These are phyloP conservation scores for Lecanicillium sp. DNA, from an alignment of 2,329 filamentous ascomycete species.

Conservation along the genomic window DNA sequence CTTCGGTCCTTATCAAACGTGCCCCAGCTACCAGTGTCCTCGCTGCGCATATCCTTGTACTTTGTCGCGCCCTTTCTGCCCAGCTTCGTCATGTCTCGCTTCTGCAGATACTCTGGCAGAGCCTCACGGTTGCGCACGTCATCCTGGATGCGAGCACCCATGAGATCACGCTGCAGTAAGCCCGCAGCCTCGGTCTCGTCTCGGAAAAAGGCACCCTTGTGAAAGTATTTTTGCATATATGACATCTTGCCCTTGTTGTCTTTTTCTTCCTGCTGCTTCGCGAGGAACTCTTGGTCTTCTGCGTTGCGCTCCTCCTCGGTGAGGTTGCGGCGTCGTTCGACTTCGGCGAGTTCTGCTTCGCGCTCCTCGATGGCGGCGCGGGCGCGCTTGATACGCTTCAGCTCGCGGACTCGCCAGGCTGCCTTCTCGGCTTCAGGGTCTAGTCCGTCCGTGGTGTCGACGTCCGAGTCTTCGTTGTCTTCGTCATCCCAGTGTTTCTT, in stretches of 20 bases:
- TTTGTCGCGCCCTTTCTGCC: constrained; percentile 86
- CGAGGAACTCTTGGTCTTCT: constrained; percentile 74
- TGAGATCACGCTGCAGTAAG: constrained; percentile 72
- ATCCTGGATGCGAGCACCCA: constrained; percentile 75
- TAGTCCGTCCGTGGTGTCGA: constrained; percentile 81
- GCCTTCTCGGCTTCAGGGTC: constrained; percentile 84
- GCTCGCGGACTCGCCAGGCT: constrained; percentile 88
- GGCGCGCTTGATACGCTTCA: constrained; percentile 80
- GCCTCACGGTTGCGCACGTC: constrained; percentile 75
- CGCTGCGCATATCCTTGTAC: constrained; percentile 78
- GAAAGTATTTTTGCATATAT: constrained; percentile 93
- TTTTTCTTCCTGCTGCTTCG: constrained; percentile 72
- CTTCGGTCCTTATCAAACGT: constrained; percentile 45
- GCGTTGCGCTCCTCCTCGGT: constrained; percentile 77
- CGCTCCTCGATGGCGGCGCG: constrained; percentile 74
- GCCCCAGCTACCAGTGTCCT: constrained; percentile 89
- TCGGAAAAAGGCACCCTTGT: constrained; percentile 93
- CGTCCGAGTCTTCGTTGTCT: constrained; percentile 60
- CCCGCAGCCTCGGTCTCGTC: constrained; percentile 70
- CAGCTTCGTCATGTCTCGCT: constrained; percentile 86
- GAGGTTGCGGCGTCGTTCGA: constrained; percentile 80
- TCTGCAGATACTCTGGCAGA: constrained; percentile 84
- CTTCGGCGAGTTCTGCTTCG: constrained; percentile 79
- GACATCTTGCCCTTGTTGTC: constrained; percentile 70
- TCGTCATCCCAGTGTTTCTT: constrained; percentile 85